Conservation (phyloP, 2,329 filamentous ascomycete species). For the Ophiostoma angusticollis region DNA sequence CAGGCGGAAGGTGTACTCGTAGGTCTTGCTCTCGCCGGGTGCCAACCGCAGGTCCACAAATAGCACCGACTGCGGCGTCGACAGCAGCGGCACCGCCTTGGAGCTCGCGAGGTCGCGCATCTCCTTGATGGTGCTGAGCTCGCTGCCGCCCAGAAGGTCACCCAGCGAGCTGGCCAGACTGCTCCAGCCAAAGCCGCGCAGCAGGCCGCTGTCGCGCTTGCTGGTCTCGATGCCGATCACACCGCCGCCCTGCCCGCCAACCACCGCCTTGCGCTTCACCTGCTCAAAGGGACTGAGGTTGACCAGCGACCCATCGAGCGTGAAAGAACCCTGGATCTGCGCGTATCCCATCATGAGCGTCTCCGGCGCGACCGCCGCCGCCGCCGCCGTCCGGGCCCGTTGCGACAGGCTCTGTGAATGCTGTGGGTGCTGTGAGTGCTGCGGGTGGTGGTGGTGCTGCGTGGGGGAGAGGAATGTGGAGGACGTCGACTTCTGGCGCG, state of each 20-base stretch:
- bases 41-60: conserved; percentile 85
- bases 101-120: conserved; percentile 82
- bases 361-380: conserved; percentile 40
- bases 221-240: conserved; percentile 67
- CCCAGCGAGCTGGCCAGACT: conserved; percentile 78
- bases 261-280: conserved; percentile 85
- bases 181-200: conserved; percentile 71
- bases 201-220: conserved; percentile 65
- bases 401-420: conserved; percentile 29
- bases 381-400: conserved; percentile 6
- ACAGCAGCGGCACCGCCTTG: conserved; percentile 80
- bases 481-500: conserved; percentile 32
- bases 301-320: conserved; percentile 78
- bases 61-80: conserved; percentile 85
- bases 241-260: conserved; percentile 75
- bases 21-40: conserved; percentile 79
- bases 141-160: conserved; percentile 71
- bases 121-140: conserved; percentile 87
- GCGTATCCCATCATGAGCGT: conserved; percentile 96
- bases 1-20: conserved; percentile 73
- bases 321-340: conserved; percentile 85
- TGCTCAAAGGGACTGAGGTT: conserved; percentile 86
- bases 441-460: conserved; percentile 4
- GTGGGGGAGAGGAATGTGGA: conserved; percentile 8
- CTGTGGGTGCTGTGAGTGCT: background rate